Base-by-base conservation (phyloP, 2,329 filamentous ascomycete species). In the Claviceps digitariae region DNA sequence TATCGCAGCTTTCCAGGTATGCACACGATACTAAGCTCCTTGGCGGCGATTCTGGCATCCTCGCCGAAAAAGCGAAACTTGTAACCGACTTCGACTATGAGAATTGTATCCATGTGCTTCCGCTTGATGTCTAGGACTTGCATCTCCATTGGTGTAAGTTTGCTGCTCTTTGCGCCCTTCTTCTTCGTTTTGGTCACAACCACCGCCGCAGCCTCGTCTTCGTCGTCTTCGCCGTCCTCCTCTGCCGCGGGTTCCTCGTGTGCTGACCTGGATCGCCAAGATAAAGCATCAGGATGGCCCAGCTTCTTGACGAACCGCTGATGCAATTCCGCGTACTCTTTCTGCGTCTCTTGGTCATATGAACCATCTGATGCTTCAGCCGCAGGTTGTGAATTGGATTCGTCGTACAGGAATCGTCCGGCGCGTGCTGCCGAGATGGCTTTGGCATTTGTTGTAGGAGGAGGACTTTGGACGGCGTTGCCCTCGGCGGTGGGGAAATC, bases 1-100 rank as follows among this genome's bases (percentile, higher is more conserved):
- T 90, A 98, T 63, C 91, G 80, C 67, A 91, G 82, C 64, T 96
- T 97, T 38, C 93, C 93, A 0, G 93, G 91, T 61, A 98, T 96
- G 66, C 93, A 98, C 41, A 98, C 86, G 60, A 98, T 96, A 55
- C 89, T 87, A 49, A 98, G 75, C 66, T 91, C 89, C 67, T 91
- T 95, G 13, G 90, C 87, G 4, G 91, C 93, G 52, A 82, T 80
- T 52, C 90, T 81, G 9, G 93, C 93, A 72, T 98, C 93, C 63
- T 97, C 91, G 12, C 93, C 93, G 64, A 95, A 95, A 72, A 98
- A 95, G 36, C 87, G 84, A 70, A 95, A 98, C 66, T 98, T 98
- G 72, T 98, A 98, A 50, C 93, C 93, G 9, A 97, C 93, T 66
- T 98, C 91, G 51, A 97, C 83, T 13, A 97, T 86, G 52, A 98